These are phyloP conservation scores for Zea luxurians DNA, from an alignment of 176 grass and related monocot species.

Conservation along the genomic window DNA sequence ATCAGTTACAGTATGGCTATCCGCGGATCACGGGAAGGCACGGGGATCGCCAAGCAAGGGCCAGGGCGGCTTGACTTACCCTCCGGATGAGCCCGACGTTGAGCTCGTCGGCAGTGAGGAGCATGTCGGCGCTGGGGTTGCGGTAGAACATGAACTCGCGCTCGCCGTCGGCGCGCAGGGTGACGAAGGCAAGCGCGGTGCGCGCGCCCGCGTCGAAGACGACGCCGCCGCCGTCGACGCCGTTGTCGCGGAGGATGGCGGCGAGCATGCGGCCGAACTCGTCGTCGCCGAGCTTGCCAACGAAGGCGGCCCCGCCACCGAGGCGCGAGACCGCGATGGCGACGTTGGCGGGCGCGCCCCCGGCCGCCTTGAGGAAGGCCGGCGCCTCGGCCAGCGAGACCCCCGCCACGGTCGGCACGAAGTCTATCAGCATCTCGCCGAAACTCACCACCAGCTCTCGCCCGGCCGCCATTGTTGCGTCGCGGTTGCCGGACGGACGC, in stretches of 20 bases:
- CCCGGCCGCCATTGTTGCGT: constrained; percentile 45
- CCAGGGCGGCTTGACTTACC: constrained; percentile 33
- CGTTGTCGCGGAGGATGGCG: constrained; percentile 82
- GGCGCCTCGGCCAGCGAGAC: constrained; percentile 94
- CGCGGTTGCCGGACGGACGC: too few species aligned
- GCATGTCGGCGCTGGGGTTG: constrained; percentile 99
- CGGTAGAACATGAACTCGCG: constrained; percentile 99
- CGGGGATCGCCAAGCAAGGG: too few species aligned
- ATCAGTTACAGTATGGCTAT: neutral
- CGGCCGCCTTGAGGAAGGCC: constrained; percentile 89
- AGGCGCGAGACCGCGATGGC: constrained; percentile 87
- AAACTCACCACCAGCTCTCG: constrained; percentile 73
- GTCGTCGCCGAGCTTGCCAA: constrained; percentile 96
- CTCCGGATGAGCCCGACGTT: constrained; percentile 85
- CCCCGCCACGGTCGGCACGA: constrained; percentile 81
- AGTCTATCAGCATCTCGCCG: constrained; percentile 99
- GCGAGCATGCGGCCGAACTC: constrained; percentile 98
- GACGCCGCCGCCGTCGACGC: constrained; percentile 73
- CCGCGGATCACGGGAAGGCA: constrained; percentile 29
- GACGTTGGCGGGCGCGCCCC: constrained; percentile 93
- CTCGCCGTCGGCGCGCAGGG: constrained; percentile 84
- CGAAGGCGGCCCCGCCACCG: constrained; percentile 74
- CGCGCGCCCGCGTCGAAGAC: constrained; percentile 81
- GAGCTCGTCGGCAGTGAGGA: constrained; percentile 76
- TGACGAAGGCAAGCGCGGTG: constrained; percentile 98